These are phyloP conservation scores for Chrysosporium queenslandicum DNA, from an alignment of 2,329 filamentous ascomycete species.

Conservation along the genomic window DNA sequence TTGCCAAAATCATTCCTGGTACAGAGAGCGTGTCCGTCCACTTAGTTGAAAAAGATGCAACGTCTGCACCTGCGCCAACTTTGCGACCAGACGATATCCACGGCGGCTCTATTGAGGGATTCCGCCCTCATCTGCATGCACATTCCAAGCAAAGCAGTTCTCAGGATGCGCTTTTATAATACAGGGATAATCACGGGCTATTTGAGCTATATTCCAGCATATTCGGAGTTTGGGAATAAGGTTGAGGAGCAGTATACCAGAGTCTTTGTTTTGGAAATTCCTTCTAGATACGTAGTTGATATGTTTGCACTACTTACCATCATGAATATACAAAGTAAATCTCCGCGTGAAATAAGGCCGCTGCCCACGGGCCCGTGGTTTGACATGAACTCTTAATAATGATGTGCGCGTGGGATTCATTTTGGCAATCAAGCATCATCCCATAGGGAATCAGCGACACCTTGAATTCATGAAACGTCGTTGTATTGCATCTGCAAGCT, in stretches of 20 bases:
- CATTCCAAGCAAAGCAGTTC: constrained; percentile 16
- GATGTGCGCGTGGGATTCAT: constrained; percentile 18
- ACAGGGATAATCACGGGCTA: background rate
- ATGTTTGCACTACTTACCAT: background rate
- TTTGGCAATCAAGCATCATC: constrained; percentile 92
- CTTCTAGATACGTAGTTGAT: background rate
- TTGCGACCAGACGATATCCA: constrained; percentile 26
- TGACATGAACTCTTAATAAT: background rate
- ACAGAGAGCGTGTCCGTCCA: constrained; percentile 27
- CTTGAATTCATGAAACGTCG: constrained; percentile 45
- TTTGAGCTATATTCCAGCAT: constrained; percentile 21
- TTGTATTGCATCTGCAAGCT: constrained; percentile 18
- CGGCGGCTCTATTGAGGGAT: constrained; percentile 37
- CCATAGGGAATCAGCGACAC: constrained; percentile 78
- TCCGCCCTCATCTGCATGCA: constrained; percentile 26
- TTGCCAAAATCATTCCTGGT: constrained; percentile 21
- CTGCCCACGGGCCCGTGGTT: background rate
- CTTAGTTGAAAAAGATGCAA: constrained; percentile 25
- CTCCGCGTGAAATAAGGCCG: background rate
- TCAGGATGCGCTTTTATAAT: constrained; percentile 37
- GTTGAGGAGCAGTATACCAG: background rate
- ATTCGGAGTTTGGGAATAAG: constrained; percentile 15
- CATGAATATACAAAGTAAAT: background rate
- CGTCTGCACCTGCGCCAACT: constrained; percentile 24
- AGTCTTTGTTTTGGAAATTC: background rate